These are phyloP conservation scores for Clausena lansium DNA, from an alignment of 345 rosid species.

Conservation along the genomic window DNA sequence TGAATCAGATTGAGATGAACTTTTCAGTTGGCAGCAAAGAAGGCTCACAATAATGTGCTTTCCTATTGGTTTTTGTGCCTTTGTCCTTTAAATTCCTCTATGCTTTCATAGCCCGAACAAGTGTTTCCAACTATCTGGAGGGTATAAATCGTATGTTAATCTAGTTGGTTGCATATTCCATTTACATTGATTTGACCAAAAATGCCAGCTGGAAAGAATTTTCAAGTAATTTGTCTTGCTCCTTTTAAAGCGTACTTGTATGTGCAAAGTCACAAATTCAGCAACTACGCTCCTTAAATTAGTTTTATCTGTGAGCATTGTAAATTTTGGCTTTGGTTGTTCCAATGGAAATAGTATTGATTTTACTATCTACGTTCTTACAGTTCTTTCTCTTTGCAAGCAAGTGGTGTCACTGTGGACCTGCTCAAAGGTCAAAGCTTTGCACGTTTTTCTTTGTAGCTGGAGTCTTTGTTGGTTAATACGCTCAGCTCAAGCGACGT, in stretches of 20 bases:
- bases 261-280: background rate
- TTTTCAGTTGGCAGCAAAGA: background rate
- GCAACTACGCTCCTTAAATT: background rate
- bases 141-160: background rate
- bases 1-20: background rate
- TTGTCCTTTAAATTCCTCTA: background rate
- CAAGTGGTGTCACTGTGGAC: conserved; percentile 58
- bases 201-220: conserved; percentile 6
- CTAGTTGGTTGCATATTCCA: background rate
- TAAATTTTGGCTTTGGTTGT: background rate
- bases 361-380: background rate
- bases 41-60: background rate
- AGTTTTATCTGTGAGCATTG: background rate
- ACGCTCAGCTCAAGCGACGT: conserved; percentile 69
- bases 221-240: background rate
- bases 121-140: background rate
- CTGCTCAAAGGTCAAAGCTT: conserved; percentile 84
- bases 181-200: background rate
- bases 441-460: conserved; percentile 74
- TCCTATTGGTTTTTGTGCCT: background rate
- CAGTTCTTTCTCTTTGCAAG: conserved; percentile 27
- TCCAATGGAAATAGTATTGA: background rate
- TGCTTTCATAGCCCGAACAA: background rate
- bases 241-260: background rate
- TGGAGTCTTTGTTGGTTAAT: conserved; percentile 73